phyloP scores from a whole-genome alignment of 148 eudicot species.

The Vaccinium myrtillus region DNA sequence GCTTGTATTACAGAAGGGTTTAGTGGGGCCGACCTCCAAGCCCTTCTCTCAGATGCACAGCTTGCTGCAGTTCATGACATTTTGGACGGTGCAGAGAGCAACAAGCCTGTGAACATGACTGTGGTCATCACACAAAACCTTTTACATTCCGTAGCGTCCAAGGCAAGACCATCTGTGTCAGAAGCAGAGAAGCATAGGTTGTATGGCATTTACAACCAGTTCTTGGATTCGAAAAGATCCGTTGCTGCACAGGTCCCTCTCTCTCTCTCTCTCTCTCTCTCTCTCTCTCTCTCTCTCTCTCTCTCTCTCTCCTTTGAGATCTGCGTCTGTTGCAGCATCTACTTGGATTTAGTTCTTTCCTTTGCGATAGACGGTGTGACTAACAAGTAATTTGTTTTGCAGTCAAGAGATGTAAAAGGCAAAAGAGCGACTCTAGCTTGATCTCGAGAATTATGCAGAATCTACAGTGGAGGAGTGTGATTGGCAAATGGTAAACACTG shows the following conservation, averaged over 20 bases:
- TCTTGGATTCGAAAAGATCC: slow-evolving; percentile 79
- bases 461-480: neutral
- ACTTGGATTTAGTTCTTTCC: neutral
- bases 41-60: slow-evolving; percentile 94
- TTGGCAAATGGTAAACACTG: slow-evolving; percentile 5
- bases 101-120: slow-evolving; percentile 45
- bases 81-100: slow-evolving; percentile 45
- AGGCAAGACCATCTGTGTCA: slow-evolving; percentile 83
- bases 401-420: slow-evolving; percentile 92
- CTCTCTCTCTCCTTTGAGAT: neutral
- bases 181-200: slow-evolving; percentile 77
- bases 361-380: neutral
- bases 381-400: slow-evolving; percentile 28
- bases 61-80: slow-evolving; percentile 88
- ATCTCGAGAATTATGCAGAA: slow-evolving; percentile 7
- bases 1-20: slow-evolving; percentile 85
- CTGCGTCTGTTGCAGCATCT: neutral
- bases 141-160: slow-evolving; percentile 61
- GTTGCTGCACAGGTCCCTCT: slow-evolving; percentile 73
- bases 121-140: slow-evolving; percentile 57
- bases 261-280: slow-evolving; percentile 8
- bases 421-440: slow-evolving; percentile 86
- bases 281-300: slow-evolving; percentile 20
- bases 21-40: slow-evolving; percentile 99
- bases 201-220: slow-evolving; percentile 74